A percentile compares a stretch with the other conserved stretches of the same genome.
phyloP scores from a whole-genome alignment of 208 protist genomes.

The Leishmania mexicana region DNA sequence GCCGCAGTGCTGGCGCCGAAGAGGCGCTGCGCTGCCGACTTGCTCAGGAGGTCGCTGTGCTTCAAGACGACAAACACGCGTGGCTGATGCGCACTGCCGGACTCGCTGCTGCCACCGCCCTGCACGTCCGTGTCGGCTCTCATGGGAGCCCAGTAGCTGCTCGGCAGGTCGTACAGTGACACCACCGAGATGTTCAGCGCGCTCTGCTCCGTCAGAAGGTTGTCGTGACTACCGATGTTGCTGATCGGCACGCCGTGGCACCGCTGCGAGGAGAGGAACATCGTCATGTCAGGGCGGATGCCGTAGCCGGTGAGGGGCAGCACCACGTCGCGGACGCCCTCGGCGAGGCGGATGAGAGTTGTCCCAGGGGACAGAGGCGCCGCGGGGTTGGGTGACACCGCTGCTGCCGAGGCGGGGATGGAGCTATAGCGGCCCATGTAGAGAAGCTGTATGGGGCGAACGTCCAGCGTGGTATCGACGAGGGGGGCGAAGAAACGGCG shows the following conservation, averaged over 20 bases:
- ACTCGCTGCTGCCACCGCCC: not conserved
- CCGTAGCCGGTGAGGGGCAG: conserved; percentile 72
- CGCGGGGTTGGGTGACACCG: conserved; percentile 3
- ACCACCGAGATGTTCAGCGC: conserved; percentile 60
- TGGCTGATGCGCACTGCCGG: conserved; percentile 13
- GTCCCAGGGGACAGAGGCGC: not conserved
- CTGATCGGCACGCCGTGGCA: conserved; percentile 33
- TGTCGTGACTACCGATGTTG: not conserved
- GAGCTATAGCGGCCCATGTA: conserved; percentile 64
- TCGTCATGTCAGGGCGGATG: conserved; percentile 53
- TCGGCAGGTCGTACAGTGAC: conserved; percentile 66
- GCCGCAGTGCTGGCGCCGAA: conserved; percentile 33
- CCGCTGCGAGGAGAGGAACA: conserved; percentile 49
- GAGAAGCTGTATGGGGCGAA: conserved; percentile 47
- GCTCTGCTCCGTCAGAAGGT: conserved; percentile 38
- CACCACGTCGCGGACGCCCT: conserved; percentile 51
- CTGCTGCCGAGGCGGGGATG: conserved; percentile 1
- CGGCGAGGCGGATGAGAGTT: conserved; percentile 51
- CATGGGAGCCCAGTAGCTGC: conserved; percentile 35
- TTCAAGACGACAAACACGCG: conserved; percentile 48
- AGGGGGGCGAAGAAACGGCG: conserved; percentile 32
- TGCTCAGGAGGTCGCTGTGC: conserved; percentile 32
- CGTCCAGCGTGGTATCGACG: conserved; percentile 42
- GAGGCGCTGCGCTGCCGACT: conserved; percentile 35
- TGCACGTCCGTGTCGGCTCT: not conserved